Evolutionary conservation across 192 early-diverging fungal species (phyloP).

Genomic region (Diversispora eburnea): DNA sequence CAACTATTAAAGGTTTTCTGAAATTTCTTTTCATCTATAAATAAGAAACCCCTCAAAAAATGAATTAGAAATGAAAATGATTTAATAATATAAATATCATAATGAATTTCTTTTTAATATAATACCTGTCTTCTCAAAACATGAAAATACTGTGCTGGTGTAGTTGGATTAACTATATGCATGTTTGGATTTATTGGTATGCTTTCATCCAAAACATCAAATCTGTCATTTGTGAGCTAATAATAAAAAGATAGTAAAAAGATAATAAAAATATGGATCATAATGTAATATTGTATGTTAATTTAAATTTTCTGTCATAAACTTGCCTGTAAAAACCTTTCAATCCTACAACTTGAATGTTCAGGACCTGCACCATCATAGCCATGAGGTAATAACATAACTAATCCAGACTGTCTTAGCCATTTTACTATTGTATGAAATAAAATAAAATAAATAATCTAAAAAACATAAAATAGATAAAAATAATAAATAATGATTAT

Average conservation of each 20-base stretch:
- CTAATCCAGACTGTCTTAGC: slow-evolving; percentile 87
- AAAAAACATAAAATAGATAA: background rate
- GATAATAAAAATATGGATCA: background rate
- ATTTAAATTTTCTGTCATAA: background rate
- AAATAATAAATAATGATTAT: background rate
- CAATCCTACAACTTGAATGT: slow-evolving; percentile 86
- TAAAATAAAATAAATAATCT: background rate
- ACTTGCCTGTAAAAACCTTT: slow-evolving; percentile 86
- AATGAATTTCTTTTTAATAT: background rate
- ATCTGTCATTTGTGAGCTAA: slow-evolving; percentile 73
- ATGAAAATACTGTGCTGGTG: slow-evolving; percentile 96
- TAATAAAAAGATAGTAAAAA: background rate
- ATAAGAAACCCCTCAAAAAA: slow-evolving; percentile 10
- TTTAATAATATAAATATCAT: background rate
- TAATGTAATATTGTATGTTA: slow-evolving; percentile 24
- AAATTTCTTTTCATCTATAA: slow-evolving; percentile 73
- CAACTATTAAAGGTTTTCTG: slow-evolving; percentile 92
- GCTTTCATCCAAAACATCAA: slow-evolving; percentile 54
- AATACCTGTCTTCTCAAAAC: slow-evolving; percentile 82
- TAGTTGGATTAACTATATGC: slow-evolving; percentile 90
- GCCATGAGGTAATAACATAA: slow-evolving; percentile 92
- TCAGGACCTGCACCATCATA: slow-evolving; percentile 96
- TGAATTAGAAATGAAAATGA: background rate
- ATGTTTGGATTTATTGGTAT: slow-evolving; percentile 79
- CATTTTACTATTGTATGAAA: slow-evolving; percentile 64